Evolutionary conservation across 164 flowering plant genomes (phyloP).

Genomic region (Vitis labrusca): DNA sequence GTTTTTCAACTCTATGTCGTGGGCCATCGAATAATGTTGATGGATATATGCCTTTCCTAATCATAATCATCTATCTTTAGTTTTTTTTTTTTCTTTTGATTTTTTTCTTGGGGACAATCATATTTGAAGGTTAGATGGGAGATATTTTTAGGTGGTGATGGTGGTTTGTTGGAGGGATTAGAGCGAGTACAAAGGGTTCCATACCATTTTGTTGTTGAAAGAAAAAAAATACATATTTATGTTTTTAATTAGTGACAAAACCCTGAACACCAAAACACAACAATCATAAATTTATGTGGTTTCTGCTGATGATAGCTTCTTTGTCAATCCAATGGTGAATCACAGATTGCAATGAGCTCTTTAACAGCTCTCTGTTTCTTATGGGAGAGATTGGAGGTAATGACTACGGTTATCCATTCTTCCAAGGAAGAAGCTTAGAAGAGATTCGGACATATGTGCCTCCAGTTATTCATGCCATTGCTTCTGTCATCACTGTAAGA

Average conservation of each 20-base stretch:
- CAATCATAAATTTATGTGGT: too few species aligned
- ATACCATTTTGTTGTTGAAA: too few species aligned
- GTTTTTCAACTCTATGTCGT: too few species aligned
- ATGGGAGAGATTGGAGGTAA: slow-evolving; percentile 24
- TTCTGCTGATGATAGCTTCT: not conserved
- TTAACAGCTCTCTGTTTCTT: slow-evolving; percentile 1
- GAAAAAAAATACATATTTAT: too few species aligned
- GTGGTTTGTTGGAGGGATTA: not conserved
- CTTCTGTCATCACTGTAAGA: not conserved
- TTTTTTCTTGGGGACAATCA: too few species aligned
- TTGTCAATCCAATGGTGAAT: not conserved
- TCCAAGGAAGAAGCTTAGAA: not conserved
- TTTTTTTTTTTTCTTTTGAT: not conserved
- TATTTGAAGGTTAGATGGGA: not conserved
- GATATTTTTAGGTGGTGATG: not conserved
- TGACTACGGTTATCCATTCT: slow-evolving; percentile 10
- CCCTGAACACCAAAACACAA: too few species aligned
- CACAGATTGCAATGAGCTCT: slow-evolving; percentile 9
- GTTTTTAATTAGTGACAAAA: too few species aligned
- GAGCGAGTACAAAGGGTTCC: not conserved
- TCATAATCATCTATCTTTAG: too few species aligned
- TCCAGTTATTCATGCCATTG: slow-evolving; percentile 2
- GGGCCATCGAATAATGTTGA: too few species aligned
- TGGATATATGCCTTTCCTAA: too few species aligned
- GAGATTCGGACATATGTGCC: slow-evolving; percentile 8